Percentiles rank a stretch among this genome's conserved stretches.
These are phyloP conservation scores for Termitomyces sp. DNA, from an alignment of 768 basidiomycete species.

Conservation along the genomic window DNA sequence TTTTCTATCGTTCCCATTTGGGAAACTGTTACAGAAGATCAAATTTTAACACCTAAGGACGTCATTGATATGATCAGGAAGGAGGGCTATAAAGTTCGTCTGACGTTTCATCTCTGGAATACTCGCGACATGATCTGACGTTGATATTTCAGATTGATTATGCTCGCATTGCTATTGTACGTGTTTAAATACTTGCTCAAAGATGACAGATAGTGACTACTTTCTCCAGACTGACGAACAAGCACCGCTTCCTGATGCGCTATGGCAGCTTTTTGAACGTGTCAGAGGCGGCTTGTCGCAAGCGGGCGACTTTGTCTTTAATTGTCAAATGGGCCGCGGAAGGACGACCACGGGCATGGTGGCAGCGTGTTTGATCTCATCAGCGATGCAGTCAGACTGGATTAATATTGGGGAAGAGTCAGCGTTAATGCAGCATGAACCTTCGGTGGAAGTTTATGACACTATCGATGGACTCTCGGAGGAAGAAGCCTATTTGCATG, in stretches of 20 bases:
- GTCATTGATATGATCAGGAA: constrained; percentile 70
- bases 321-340: constrained; percentile 94
- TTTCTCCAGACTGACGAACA: constrained; percentile 88
- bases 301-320: constrained; percentile 84
- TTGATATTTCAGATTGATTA: constrained; percentile 64
- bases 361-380: constrained; percentile 82
- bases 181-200: constrained; percentile 21
- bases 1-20: constrained; percentile 93
- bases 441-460: constrained; percentile 48
- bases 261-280: constrained; percentile 74
- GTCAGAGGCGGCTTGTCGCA: constrained; percentile 54
- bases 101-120: background rate
- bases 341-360: constrained; percentile 97
- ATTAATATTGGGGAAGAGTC: constrained; percentile 40
- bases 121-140: background rate
- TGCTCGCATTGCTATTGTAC: constrained; percentile 84
- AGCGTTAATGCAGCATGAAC: constrained; percentile 32
- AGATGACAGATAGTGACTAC: background rate
- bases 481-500: constrained; percentile 86
- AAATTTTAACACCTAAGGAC: constrained; percentile 86
- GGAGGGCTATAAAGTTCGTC: constrained; percentile 70
- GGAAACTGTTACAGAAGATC: constrained; percentile 79
- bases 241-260: constrained; percentile 86
- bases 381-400: constrained; percentile 51
- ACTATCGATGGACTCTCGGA: constrained; percentile 81